These are phyloP conservation scores for Ceratocystis eucalypticola DNA, from an alignment of 2,329 filamentous ascomycete genomes.

Conservation along the genomic window DNA sequence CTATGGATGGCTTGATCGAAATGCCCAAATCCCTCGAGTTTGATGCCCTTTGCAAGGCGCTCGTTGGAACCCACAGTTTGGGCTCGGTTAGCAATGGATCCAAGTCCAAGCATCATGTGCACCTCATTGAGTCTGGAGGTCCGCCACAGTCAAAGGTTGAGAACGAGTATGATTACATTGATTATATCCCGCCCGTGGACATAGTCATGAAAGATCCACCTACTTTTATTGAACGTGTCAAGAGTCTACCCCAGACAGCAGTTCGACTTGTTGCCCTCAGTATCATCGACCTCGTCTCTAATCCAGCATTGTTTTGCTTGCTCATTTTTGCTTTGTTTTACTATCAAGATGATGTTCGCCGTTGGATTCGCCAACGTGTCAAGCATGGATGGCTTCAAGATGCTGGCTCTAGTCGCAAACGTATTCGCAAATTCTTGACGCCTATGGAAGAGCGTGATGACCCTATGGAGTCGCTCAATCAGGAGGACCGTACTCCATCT, in stretches of 20 bases:
- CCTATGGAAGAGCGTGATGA: constrained; percentile 17
- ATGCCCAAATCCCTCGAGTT: constrained; percentile 21
- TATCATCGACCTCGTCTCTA: constrained; percentile 42
- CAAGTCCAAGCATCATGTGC: constrained; percentile 27
- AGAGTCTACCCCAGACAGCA: constrained; percentile 37
- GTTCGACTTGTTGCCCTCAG: constrained; percentile 24
- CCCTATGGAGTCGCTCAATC: constrained; percentile 7
- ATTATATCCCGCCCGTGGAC: constrained; percentile 24
- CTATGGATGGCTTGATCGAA: constrained; percentile 37
- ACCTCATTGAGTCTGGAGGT: constrained; percentile 28
- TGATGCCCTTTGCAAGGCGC: constrained; percentile 42
- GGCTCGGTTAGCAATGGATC: constrained; percentile 28
- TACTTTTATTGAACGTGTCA: constrained; percentile 38
- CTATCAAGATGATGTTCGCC: constrained; percentile 34
- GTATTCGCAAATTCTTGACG: constrained; percentile 14
- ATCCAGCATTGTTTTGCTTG: constrained; percentile 38
- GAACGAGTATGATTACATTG: constrained; percentile 24
- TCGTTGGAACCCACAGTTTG: constrained; percentile 60
- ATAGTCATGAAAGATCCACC: constrained; percentile 25
- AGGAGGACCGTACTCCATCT: background rate
- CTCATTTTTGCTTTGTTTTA: constrained; percentile 32
- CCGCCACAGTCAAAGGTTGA: constrained; percentile 20
- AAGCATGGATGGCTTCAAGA: constrained; percentile 14
- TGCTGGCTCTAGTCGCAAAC: constrained; percentile 14
- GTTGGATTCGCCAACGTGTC: constrained; percentile 21